phyloP scores from a whole-genome alignment of 1,284 basidiomycete species.

The Hortiboletus rubellus region DNA sequence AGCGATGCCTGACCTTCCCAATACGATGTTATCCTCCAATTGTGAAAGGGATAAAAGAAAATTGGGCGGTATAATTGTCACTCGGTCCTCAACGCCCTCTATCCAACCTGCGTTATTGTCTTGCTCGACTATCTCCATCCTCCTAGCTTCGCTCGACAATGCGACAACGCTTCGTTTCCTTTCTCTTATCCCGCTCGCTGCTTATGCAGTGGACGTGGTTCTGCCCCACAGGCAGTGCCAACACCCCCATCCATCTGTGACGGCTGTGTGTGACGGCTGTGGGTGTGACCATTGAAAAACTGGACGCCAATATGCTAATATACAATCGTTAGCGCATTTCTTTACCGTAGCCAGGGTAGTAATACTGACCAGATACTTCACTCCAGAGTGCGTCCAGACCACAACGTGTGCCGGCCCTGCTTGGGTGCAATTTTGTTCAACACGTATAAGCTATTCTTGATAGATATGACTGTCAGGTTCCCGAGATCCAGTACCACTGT shows the following conservation, averaged over 20 bases:
- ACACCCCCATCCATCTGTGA: constrained; percentile 6
- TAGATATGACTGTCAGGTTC: constrained; percentile 21
- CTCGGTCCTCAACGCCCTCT: neutral
- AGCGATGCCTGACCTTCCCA: neutral
- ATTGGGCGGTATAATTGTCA: constrained; percentile 15
- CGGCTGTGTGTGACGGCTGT: constrained; percentile 1
- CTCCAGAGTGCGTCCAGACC: constrained; percentile 13
- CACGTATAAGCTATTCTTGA: neutral
- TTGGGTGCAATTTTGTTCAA: constrained; percentile 14
- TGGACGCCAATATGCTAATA: constrained; percentile 1
- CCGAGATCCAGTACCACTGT: constrained; percentile 16
- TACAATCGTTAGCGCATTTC: constrained; percentile 17
- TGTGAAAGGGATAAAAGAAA: neutral
- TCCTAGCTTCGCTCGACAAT: constrained; percentile 4
- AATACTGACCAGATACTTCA: neutral
- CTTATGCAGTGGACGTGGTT: neutral
- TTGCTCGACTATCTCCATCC: neutral
- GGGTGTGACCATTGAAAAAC: constrained; percentile 14
- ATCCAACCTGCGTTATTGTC: neutral
- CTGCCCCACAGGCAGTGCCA: neutral
- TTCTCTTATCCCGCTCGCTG: constrained; percentile 1
- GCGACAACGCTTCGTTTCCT: constrained; percentile 13
- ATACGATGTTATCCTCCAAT: neutral
- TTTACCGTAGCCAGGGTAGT: neutral
- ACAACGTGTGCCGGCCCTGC: constrained; percentile 12